Evolutionary conservation across 2,329 filamentous ascomycete species (phyloP), one percentile per base, ranked within the genome.

Genomic region (Kalmusia sp.): DNA sequence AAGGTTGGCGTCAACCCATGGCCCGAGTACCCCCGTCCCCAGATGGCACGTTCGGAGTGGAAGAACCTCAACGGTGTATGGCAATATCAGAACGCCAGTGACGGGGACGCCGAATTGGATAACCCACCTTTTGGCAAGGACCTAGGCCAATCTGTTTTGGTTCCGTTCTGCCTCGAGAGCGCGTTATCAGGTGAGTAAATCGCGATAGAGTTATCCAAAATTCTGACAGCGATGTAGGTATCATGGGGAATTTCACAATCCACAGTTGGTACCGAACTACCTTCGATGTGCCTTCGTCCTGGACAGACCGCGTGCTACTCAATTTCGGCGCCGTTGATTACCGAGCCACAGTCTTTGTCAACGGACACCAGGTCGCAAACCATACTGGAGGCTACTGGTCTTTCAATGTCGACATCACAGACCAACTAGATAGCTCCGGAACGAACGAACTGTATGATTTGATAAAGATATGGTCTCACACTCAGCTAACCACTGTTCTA

Each of bases 311-410:
- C 1, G 73, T 85, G 1, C 55, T 85, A 35, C 72, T 86, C 48
- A 82, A 85, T 61, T 85, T 86, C 49, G 83, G 84, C 57, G 83
- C 83, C 5, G 83, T 85, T 25, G 83, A 86, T 61, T 85, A 84
- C 52, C 77, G 84, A 58, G 76, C 80, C 6, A 82, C 79, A 0
- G 81, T 88, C 1, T 87, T 82, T 52, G 74, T 88, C 59, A 87
- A 87, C 58, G 82, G 82, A 2, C 62, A 79, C 21, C 56, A 80
- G 17, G 81, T 80, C 3, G 81, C 78, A 0, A 80, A 78, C 47
- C 78, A 89, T 57, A 75, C 79, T 1, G 87, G 87, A 21, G 87
- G 87, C 0, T 88, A 88, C 62, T 86, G 82, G 62, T 78, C 81
- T 22, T 88, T 88, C 63, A 81, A 77, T 1, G 57, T 88, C 17